Base-by-base conservation (phyloP, 768 basidiomycete genomes). In the Agrocybe pediades region DNA sequence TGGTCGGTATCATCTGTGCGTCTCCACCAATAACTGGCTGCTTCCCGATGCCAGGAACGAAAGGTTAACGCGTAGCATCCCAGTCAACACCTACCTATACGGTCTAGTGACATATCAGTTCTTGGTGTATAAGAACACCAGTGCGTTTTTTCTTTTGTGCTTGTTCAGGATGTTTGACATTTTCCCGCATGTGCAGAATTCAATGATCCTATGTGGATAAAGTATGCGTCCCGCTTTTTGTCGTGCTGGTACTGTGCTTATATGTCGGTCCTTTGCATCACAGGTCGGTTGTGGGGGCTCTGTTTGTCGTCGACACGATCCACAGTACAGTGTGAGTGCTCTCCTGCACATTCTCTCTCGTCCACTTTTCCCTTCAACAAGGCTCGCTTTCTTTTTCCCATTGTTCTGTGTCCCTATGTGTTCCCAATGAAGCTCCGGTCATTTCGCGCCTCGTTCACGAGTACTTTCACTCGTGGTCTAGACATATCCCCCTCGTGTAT, bases 41-140 rank as follows among this genome's bases (percentile, higher is more conserved):
- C 33, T 42, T 9, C 33, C 33, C 33, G 13, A 11, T 36, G 13
- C 33, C 13, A 5, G 33, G 33, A 11, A 7, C 33, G 33, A n/a
- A 11, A 36, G n/a, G 33, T 36, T 41, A 16, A 30, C 26, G n/a
- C 30, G 24, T 21, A 11, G 24, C 29, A 27, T 39, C 24, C 8
- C 24, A 63, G 66, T 69, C 48, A 71, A 71, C 58, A 69, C 70
- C 11, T 69, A 66, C 46, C 56, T 79, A 6, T 78, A 73, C 47
- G 77, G 76, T 2, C 63, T 77, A 9, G 76, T 78, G 55, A 63
- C 65, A 7, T 74, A 70, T 59, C 75, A 77, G 52, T 78, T 77
- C 52, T 60, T 68, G 9, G 54, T 65, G 2, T 79, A 79, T 53
- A 65, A 68, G 50, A 65, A 60, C 45, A 65, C 68, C 26, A 68